Conservation (phyloP, 495 filamentous ascomycete species). For the Daldinia grandis region DNA sequence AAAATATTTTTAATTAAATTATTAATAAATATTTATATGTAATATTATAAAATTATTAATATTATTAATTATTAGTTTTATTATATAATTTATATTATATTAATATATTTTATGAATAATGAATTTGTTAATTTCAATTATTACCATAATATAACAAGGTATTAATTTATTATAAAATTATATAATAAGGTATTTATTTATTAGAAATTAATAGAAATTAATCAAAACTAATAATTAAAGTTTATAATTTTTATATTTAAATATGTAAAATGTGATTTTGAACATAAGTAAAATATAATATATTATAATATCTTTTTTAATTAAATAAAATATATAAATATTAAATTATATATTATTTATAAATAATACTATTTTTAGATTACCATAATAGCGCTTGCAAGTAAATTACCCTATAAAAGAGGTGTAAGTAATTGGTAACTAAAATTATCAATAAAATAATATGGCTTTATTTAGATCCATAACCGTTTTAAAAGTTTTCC, state of each 20-base stretch:
- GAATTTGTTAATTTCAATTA: not conserved
- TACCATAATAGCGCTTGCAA: too few relatives aligned
- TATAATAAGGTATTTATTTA: constrained; percentile 1
- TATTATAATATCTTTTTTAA: not conserved
- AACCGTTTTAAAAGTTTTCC: too few relatives aligned
- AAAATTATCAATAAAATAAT: too few relatives aligned
- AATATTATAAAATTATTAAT: not conserved
- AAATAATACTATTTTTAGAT: too few relatives aligned
- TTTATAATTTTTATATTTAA: not conserved
- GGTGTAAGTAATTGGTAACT: too few relatives aligned
- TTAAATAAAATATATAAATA: not conserved
- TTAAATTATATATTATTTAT: not conserved
- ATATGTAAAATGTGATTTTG: not conserved
- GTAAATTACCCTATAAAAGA: too few relatives aligned
- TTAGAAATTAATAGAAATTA: not conserved
- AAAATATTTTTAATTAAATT: not conserved
- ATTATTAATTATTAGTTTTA: not conserved
- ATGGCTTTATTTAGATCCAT: too few relatives aligned
- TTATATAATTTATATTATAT: not conserved
- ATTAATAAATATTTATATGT: not conserved
- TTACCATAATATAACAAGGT: not conserved
- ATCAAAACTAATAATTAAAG: not conserved
- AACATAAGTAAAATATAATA: not conserved
- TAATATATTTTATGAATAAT: not conserved
- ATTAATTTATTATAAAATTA: not conserved